Evolutionary conservation across 2,329 filamentous ascomycete species (phyloP).

Genomic region (Dactylellina haptotyla): DNA sequence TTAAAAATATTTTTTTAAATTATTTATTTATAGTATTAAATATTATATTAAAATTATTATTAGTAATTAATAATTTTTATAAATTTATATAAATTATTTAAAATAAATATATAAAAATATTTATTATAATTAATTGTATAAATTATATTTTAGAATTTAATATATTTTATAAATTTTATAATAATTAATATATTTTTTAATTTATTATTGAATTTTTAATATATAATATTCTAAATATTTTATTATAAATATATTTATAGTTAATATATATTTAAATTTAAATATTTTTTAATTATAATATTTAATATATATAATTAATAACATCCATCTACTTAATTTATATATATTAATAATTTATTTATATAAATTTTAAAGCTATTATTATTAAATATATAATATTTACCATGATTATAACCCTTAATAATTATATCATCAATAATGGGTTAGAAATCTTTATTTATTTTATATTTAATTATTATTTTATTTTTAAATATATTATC

Average conservation of each 20-base stretch:
- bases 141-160: background rate
- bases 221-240: conserved; percentile 11
- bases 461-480: conserved; percentile 2
- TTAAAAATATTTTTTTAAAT: conserved; percentile 14
- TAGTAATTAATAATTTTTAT: background rate
- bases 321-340: background rate
- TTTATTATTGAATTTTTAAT: conserved; percentile 4
- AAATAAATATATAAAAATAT: background rate
- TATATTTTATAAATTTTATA: conserved; percentile 18
- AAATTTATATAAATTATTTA: background rate
- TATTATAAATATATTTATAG: conserved; percentile 14
- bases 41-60: conserved; percentile 4
- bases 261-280: background rate
- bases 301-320: conserved; percentile 1
- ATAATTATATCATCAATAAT: background rate
- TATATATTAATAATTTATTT: conserved; percentile 1
- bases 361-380: background rate
- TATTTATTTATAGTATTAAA: conserved; percentile 1
- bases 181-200: conserved; percentile 7
- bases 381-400: background rate
- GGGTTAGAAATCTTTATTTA: background rate
- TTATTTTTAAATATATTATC: conserved; percentile 9
- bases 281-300: background rate
- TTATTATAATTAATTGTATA: background rate
- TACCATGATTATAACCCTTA: background rate